These are phyloP conservation scores for Arthroderma uncinatum DNA, from an alignment of 2,329 filamentous ascomycete species.

Conservation along the genomic window DNA sequence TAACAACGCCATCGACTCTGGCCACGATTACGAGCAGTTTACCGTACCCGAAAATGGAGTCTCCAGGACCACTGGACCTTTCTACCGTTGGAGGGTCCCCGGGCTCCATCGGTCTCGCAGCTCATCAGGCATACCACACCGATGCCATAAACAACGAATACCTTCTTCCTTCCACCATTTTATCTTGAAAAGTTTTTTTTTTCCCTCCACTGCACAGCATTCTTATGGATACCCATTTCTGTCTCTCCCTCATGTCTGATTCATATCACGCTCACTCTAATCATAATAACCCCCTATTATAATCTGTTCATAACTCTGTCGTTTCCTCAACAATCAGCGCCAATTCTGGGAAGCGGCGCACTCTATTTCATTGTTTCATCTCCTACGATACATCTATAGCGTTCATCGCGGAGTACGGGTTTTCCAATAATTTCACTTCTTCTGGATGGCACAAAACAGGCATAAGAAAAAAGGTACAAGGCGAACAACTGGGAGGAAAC, in stretches of 20 bases:
- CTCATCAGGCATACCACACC: background rate
- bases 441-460: background rate
- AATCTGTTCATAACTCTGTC: background rate
- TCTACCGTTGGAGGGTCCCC: background rate
- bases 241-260: background rate
- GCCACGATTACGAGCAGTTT: background rate
- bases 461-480: background rate
- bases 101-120: background rate
- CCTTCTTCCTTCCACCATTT: background rate
- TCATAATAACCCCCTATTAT: background rate
- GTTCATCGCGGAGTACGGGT: background rate
- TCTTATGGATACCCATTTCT: background rate
- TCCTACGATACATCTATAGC: background rate
- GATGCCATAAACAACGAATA: background rate
- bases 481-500: background rate
- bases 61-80: background rate
- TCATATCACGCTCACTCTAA: background rate
- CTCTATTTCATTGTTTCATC: background rate
- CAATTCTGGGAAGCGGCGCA: background rate
- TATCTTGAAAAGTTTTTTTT: background rate
- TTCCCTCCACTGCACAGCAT: background rate
- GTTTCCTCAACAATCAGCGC: background rate
- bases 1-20: background rate
- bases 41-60: background rate
- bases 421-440: background rate